phyloP scores from a whole-genome alignment of 768 basidiomycete genomes.

The Gautieria morchelliformis region DNA sequence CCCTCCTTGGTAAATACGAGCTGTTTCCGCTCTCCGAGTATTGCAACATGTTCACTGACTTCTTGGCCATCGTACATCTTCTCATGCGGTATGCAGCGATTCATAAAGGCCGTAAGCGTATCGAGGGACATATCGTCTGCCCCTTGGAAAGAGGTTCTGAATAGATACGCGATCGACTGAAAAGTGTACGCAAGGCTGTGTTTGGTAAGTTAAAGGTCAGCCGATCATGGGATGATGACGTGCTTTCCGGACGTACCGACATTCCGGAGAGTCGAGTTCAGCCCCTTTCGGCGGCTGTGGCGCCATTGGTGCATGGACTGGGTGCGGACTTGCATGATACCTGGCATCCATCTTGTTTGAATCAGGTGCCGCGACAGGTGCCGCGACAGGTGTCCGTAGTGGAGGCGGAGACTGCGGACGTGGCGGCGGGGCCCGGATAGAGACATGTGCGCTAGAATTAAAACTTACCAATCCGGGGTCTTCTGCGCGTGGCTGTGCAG shows the following conservation, averaged over 20 bases:
- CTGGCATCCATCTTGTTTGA: not conserved
- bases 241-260: not conserved
- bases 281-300: not conserved
- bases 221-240: not conserved
- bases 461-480: slow-evolving; percentile 35
- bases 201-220: not conserved
- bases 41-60: slow-evolving; percentile 2
- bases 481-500: not conserved
- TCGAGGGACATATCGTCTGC: slow-evolving; percentile 3
- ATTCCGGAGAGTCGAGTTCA: not conserved
- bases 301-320: not conserved
- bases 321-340: not conserved
- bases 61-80: not conserved
- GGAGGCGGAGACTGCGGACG: not conserved
- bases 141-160: slow-evolving; percentile 1
- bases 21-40: not conserved
- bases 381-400: not conserved
- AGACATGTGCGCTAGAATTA: slow-evolving; percentile 67
- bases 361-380: not conserved
- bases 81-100: not conserved
- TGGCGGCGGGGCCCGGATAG: slow-evolving; percentile 18
- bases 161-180: slow-evolving; percentile 4
- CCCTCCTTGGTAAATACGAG: slow-evolving; percentile 5
- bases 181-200: not conserved
- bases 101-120: slow-evolving; percentile 6